phyloP scores from a whole-genome alignment of 129 eudicot genomes.

The Kitagawia praeruptora region DNA sequence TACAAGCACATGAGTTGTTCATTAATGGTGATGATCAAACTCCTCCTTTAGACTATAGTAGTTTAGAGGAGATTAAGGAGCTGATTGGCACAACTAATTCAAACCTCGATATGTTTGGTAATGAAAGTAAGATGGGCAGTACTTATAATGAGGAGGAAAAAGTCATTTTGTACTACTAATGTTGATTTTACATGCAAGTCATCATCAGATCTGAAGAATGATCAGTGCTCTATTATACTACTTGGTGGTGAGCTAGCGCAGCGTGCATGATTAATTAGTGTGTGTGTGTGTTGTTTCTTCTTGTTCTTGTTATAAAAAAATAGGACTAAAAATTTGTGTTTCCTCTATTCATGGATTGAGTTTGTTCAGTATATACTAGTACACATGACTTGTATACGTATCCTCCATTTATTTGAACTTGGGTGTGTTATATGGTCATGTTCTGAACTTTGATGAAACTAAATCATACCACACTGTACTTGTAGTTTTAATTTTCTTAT shows the following conservation, averaged over 20 bases:
- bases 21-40: slow-evolving; percentile 15
- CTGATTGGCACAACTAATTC: slow-evolving; percentile 52
- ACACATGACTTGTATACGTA: not conserved
- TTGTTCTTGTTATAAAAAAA: not conserved
- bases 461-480: not conserved
- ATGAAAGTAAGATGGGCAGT: slow-evolving; percentile 18
- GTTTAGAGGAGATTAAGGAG: slow-evolving; percentile 80
- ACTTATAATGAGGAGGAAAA: slow-evolving; percentile 26
- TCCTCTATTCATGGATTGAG: not conserved
- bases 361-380: no score
- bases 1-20: not conserved
- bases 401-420: not conserved
- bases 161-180: slow-evolving; percentile 34
- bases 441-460: not conserved
- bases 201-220: not conserved
- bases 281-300: not conserved
- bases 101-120: not conserved
- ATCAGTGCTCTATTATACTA: not conserved
- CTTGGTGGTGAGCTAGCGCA: not conserved
- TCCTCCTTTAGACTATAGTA: slow-evolving; percentile 36
- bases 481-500: no score
- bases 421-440: not conserved
- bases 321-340: not conserved
- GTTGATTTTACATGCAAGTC: not conserved
- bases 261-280: not conserved